Conservation (phyloP, 2,329 filamentous ascomycete species). For the Dothideomycetidae sp. region DNA sequence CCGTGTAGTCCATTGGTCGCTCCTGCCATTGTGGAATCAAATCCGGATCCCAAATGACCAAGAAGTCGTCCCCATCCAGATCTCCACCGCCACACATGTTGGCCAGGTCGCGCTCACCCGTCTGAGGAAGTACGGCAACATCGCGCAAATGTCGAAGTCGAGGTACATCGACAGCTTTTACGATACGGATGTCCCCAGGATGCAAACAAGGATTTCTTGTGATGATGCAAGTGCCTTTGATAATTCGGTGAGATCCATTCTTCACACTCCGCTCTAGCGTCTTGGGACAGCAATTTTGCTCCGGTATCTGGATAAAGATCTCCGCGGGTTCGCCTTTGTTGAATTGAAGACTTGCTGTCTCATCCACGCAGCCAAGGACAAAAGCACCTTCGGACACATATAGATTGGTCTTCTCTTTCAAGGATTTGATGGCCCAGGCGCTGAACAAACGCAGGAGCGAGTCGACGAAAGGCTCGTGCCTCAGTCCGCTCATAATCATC, state of each 20-base stretch:
- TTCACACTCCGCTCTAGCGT: slow-evolving; percentile 16
- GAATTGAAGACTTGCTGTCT: slow-evolving; percentile 53
- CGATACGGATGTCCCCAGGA: slow-evolving; percentile 79
- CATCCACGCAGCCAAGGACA: slow-evolving; percentile 76
- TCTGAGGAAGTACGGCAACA: slow-evolving; percentile 75
- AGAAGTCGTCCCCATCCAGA: slow-evolving; percentile 88
- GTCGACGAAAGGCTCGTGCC: slow-evolving; percentile 69
- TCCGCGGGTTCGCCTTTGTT: slow-evolving; percentile 51
- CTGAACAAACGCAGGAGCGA: slow-evolving; percentile 74
- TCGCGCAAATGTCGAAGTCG: slow-evolving; percentile 64
- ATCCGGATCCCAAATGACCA: slow-evolving; percentile 76
- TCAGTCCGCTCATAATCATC: slow-evolving; percentile 70
- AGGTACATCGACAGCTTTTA: slow-evolving; percentile 64
- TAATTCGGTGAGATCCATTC: slow-evolving; percentile 43
- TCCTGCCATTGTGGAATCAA: slow-evolving; percentile 64
- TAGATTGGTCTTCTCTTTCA: slow-evolving; percentile 88
- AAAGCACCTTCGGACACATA: slow-evolving; percentile 71
- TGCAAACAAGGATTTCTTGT: slow-evolving; percentile 90
- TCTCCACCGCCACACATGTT: slow-evolving; percentile 96
- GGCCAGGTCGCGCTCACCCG: slow-evolving; percentile 68
- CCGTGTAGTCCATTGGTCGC: slow-evolving; percentile 62
- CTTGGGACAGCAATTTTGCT: slow-evolving; percentile 24
- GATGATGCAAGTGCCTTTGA: slow-evolving; percentile 66
- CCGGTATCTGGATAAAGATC: slow-evolving; percentile 74
- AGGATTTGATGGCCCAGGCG: slow-evolving; percentile 72